phyloP scores from a whole-genome alignment of 495 filamentous ascomycete genomes.

The Pseudomonodictys pantanalensis region DNA sequence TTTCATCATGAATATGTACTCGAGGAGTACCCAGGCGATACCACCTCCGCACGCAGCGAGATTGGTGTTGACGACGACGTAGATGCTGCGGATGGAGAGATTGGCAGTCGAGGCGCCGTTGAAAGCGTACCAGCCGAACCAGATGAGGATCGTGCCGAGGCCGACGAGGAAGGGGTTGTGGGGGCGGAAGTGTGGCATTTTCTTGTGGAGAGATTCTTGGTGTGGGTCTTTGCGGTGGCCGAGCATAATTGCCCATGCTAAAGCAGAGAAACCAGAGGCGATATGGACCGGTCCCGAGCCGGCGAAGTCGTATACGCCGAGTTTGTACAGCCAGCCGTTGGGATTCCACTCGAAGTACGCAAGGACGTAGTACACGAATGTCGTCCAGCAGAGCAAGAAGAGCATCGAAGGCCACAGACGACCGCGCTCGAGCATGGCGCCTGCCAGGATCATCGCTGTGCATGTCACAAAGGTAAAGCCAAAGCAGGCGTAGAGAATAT shows the following conservation, averaged over 20 bases:
- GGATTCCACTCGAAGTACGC: constrained; percentile 34
- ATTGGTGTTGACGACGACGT: constrained; percentile 34
- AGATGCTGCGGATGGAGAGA: constrained; percentile 27
- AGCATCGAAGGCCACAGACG: constrained; percentile 25
- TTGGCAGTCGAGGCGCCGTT: constrained; percentile 33
- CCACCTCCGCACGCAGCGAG: constrained; percentile 32
- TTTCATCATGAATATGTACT: constrained; percentile 22
- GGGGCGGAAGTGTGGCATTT: constrained; percentile 27
- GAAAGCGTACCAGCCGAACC: constrained; percentile 50
- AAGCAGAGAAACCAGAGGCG: constrained; percentile 62
- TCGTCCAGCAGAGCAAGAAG: constrained; percentile 32
- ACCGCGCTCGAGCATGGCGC: constrained; percentile 33
- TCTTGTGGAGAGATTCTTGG: constrained; percentile 4
- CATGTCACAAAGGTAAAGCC: constrained; percentile 33
- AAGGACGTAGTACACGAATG: constrained; percentile 31
- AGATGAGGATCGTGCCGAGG: constrained; percentile 52
- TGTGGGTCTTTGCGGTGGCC: constrained; percentile 12
- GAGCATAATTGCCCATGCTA: constrained; percentile 45
- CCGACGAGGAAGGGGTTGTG: constrained; percentile 42
- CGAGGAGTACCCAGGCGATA: constrained; percentile 34
- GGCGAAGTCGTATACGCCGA: constrained; percentile 91
- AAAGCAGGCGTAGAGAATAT: constrained; percentile 32
- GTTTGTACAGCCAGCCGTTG: constrained; percentile 44
- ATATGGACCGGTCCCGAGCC: constrained; percentile 96
- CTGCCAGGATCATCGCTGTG: constrained; percentile 33